These are phyloP conservation scores for Aegle marmelos DNA, from an alignment of 345 rosid species.

Conservation along the genomic window DNA sequence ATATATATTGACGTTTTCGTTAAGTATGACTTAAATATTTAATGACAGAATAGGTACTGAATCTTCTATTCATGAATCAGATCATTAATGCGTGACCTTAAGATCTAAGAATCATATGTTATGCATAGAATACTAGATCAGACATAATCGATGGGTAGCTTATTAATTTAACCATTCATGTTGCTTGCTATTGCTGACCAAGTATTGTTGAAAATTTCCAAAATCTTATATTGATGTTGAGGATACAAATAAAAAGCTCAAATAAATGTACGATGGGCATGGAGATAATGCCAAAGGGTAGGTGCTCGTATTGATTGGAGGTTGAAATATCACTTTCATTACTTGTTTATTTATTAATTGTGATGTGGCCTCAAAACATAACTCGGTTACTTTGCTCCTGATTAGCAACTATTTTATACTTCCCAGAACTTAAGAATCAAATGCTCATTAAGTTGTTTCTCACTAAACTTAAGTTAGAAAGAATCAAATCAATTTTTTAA, in stretches of 20 bases:
- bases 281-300: background rate
- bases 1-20: background rate
- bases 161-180: background rate
- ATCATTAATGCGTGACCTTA: background rate
- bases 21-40: too few species aligned
- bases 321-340: slow-evolving; percentile 31
- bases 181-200: background rate
- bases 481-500: background rate
- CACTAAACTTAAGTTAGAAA: background rate
- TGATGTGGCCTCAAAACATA: background rate
- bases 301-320: slow-evolving; percentile 18
- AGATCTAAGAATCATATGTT: background rate
- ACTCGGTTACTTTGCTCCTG: background rate
- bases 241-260: background rate
- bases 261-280: background rate
- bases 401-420: background rate
- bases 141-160: background rate
- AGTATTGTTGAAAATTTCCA: background rate
- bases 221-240: background rate
- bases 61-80: background rate
- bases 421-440: background rate
- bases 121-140: background rate
- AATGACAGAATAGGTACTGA: background rate
- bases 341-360: slow-evolving; percentile 2
- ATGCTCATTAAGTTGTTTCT: background rate